Evolutionary conservation across 2,329 filamentous ascomycete genomes (phyloP), one percentile per base, ranked within the genome.

Genomic region (Trichoderma breve): DNA sequence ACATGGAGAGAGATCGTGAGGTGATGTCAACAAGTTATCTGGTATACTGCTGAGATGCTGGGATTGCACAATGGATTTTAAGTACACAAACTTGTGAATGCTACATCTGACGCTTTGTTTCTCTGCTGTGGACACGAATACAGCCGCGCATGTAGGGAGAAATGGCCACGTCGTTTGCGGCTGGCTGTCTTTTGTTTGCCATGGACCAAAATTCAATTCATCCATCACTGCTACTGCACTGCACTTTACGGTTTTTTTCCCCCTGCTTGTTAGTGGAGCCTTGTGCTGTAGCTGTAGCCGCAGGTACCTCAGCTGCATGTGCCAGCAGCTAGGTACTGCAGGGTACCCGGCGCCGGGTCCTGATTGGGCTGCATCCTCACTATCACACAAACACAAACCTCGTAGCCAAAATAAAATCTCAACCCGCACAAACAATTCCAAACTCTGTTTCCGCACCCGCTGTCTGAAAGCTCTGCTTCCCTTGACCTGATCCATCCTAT

Each of bases 311-410:
- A 9, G 24, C 36, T 11, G 36, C 36, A 30, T 58, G 5, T 12
- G 21, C 55, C 21, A 9, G 39, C n/a, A 1, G 36, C 39, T 57
- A 67, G 28, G 53, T 67, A 67, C 51, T 8, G 53, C 51, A 39
- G 5, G 32, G 64, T 67, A 67, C 53, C 51, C 64, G 47, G 12
- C 18, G 39, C 65, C 51, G 5, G 32, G 30, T 51, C 66, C 55
- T 57, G n/a, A 69, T 69, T 69, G 57, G 66, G 67, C 57, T 62
- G 67, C 39, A 47, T 53, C 57, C 39, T 43, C n/a, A 53, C 57
- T 30, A 62, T 62, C 67, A 70, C 67, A 70, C 67, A 70, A 62
- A 70, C 67, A 62, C 36, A 62, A 70, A 61, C 67, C 67, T 70
- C 67, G 30, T n/a, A 36, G 28, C 53, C 64, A 58, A 67, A 67